These are phyloP conservation scores for Helotiales sp. DNA, from an alignment of 2,329 filamentous ascomycete genomes.

Conservation along the genomic window DNA sequence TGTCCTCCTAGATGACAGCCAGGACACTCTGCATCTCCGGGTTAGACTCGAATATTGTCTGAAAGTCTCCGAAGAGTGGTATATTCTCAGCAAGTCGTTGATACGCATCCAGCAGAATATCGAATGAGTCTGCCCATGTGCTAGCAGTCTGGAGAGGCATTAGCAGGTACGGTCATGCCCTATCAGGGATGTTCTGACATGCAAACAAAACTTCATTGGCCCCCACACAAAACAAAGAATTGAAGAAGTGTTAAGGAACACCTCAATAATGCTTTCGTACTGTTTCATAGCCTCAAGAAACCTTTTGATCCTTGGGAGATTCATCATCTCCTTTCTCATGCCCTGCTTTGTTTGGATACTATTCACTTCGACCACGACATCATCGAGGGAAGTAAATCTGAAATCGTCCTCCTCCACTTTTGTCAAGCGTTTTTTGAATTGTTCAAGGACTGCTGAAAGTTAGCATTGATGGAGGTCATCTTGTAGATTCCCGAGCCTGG, in stretches of 20 bases:
- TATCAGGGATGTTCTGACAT: conserved; percentile 20
- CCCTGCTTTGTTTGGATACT: conserved; percentile 34
- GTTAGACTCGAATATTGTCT: conserved; percentile 33
- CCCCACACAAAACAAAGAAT: conserved; percentile 39
- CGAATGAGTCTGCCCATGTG: conserved; percentile 37
- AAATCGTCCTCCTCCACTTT: conserved; percentile 17
- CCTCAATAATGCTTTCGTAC: conserved; percentile 38
- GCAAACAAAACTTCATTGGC: conserved; percentile 40
- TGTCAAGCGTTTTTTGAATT: conserved; percentile 18
- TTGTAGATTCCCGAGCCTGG: no score
- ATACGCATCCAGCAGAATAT: conserved; percentile 40
- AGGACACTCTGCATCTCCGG: conserved; percentile 35
- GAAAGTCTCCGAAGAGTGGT: conserved; percentile 37
- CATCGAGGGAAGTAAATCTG: conserved; percentile 23
- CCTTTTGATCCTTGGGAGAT: conserved; percentile 33
- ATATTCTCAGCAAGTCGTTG: conserved; percentile 40
- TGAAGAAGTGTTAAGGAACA: conserved; percentile 36
- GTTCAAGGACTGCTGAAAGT: conserved; percentile 14
- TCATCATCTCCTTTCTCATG: conserved; percentile 26
- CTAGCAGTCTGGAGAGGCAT: conserved; percentile 30
- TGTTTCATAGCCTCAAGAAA: conserved; percentile 40
- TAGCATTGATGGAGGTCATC: background rate
- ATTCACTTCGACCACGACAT: conserved; percentile 22
- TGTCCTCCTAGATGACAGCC: conserved; percentile 39
- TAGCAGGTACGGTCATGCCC: background rate